Base-by-base conservation (phyloP, 371 early-diverging fungal species). In the Apophysomyces elegans region DNA sequence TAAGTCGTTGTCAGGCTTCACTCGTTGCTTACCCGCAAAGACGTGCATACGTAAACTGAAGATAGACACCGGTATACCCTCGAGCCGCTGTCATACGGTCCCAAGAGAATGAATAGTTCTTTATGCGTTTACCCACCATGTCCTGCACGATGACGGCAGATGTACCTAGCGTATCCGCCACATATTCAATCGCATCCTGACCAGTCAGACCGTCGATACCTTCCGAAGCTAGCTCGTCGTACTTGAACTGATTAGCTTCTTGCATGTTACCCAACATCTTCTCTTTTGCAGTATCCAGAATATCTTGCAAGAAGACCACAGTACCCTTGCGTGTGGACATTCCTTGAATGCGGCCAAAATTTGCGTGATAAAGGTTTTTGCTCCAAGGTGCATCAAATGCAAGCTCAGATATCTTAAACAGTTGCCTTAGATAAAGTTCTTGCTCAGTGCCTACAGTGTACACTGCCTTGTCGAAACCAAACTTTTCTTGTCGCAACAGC, bases 291-390 rank as follows among this genome's bases (percentile, higher is more conserved):
- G 86, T 84, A 61, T 93, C 89, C 32, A 99, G 84, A 65, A 99
- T 95, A 72, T 99, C 99, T 62, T 96, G 90, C 47, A 99, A 83
- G 79, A 98, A 97, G 7, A 97, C 91, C 7, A 91, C 97, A 0
- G 88, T 93, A 35, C 99, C 99, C 68, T 89, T 93, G 43, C 99
- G 86, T 5, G 98, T 99, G 46, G 91, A 93, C 97, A 99, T 97
- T 68, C 94, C 92, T 50, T 89, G 84, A 35, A 99, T 94, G 72
- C 95, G 83, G n/a, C 99, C 99, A 71, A 94, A 99, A 61, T 88
- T 87, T 44, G 97, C 87, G 78, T 99, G 99, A 56, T 87, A 73
- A 58, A 95, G 85, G n/a, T 82, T 69, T 1, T 37, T 57, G 67
- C 59, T 87, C 64, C 68, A 71, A 2, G 56, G 41, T 21, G 63